Evolutionary conservation across 2,329 filamentous ascomycete genomes (phyloP), one percentile per base, ranked within the genome.

Genomic region (Mycosphaerella sp.): DNA sequence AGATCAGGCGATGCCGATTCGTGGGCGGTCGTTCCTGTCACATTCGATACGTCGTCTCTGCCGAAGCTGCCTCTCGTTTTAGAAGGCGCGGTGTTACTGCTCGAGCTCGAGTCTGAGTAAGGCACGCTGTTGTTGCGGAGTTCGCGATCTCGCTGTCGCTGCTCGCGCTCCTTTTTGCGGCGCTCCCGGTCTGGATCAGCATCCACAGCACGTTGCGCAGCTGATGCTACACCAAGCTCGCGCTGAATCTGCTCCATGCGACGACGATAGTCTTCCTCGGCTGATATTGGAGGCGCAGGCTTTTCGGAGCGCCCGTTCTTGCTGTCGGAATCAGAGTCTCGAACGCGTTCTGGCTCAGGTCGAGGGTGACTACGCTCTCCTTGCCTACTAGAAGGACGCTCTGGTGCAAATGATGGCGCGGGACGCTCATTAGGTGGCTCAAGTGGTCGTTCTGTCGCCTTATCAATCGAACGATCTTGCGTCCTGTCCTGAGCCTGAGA

Each of bases 221-320:
- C 56, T 2, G 53, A 40, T 10, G 63, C 67, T 36, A 69, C 69
- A 23, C 74, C 73, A 4, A 74, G 66, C 60, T 77, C 75, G 52
- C 72, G 68, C 54, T 74, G 72, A 12, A 77, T 69, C 56, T 75
- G 70, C 49, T 74, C 71, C 53, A 78, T 70, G 7, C 76, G 72
- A 31, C 75, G 74, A 42, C 75, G 73, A 58, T 78, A 78, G 36
- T 78, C 76, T 58, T 78, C 75, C 40, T 78, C 76, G 4, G 76
- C 71, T 51, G 78, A 76, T 2, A 75, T 47, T 17, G 66, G 59
- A 11, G 66, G 53, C 7, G 67, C 64, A 11, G 62, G 55, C 53
- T 59, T 61, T 38, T 64, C 51, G 14, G 29, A 6, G 29, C 49
- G 51, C 45, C 10, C 59, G 57, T 21, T 62, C 51, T 38, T 58